Evolutionary conservation across 805 yeast genomes (phyloP).

Genomic region (Hyphopichia homilentoma): DNA sequence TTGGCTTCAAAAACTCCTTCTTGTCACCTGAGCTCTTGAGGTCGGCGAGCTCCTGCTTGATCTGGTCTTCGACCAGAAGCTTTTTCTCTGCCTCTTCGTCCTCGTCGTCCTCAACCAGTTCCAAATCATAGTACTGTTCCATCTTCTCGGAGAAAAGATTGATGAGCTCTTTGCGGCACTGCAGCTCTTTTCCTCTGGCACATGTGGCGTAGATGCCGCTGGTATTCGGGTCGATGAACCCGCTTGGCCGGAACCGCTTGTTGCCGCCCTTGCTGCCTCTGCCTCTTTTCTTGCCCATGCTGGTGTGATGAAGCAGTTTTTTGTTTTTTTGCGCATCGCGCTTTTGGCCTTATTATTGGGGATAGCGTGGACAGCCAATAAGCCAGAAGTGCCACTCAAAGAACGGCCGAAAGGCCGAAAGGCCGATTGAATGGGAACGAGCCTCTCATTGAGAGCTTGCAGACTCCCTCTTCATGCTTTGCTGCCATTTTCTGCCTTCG

Average conservation of each 20-base stretch:
- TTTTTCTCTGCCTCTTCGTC: constrained; percentile 21
- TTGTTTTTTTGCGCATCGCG: no score
- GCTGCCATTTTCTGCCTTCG: no score
- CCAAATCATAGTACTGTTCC: constrained; percentile 28
- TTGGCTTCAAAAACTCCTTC: constrained; percentile 47
- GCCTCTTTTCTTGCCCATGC: constrained; percentile 28
- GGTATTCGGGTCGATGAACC: constrained; percentile 76
- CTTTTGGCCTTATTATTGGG: no score
- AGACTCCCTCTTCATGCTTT: no score
- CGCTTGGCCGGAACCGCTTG: constrained; percentile 47
- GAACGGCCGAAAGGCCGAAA: no score
- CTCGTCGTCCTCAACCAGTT: constrained; percentile 17
- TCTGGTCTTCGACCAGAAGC: constrained; percentile 70
- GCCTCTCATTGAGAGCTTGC: no score
- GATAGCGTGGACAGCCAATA: no score
- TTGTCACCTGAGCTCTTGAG: constrained; percentile 34
- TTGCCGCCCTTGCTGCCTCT: constrained; percentile 15
- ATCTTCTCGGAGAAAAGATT: constrained; percentile 45
- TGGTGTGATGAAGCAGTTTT: not conserved
- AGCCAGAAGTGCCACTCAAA: no score
- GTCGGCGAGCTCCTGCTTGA: constrained; percentile 62
- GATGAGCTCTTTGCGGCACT: constrained; percentile 71
- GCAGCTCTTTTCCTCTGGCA: constrained; percentile 71
- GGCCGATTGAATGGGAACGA: no score
- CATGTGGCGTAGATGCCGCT: constrained; percentile 90